Conservation (phyloP, 2,329 filamentous ascomycete species). For the Neonectria hederae region DNA sequence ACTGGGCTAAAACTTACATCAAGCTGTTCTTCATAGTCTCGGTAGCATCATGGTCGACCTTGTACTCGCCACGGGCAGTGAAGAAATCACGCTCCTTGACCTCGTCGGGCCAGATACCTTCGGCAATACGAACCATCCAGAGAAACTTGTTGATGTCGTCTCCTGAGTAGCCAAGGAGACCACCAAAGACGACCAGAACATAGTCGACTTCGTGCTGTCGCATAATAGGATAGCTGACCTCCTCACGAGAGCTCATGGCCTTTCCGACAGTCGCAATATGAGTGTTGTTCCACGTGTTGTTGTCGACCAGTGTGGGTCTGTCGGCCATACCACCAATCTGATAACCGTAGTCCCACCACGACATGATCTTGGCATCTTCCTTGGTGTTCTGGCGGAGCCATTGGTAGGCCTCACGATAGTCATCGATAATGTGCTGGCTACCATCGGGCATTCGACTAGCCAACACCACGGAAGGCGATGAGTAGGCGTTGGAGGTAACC, state of each 20-base stretch:
- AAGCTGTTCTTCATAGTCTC: slow-evolving; percentile 99
- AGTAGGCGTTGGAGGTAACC: slow-evolving; percentile 99
- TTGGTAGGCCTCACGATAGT: slow-evolving; percentile 99
- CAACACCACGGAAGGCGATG: slow-evolving; percentile 94
- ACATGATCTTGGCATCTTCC: slow-evolving; percentile 97
- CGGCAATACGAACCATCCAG: slow-evolving; percentile 99
- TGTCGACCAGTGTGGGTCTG: slow-evolving; percentile 94
- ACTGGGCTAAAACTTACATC: slow-evolving; percentile 74
- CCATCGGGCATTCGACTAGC: slow-evolving; percentile 93
- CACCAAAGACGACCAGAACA: slow-evolving; percentile 96
- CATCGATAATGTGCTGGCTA: slow-evolving; percentile 97
- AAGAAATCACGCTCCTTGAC: slow-evolving; percentile 98
- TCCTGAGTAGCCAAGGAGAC: slow-evolving; percentile 94
- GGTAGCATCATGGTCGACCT: slow-evolving; percentile 90
- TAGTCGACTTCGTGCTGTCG: slow-evolving; percentile 99
- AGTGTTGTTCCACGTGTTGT: slow-evolving; percentile 99
- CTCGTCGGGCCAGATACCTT: slow-evolving; percentile 99
- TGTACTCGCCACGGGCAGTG: slow-evolving; percentile 91
- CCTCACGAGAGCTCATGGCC: slow-evolving; percentile 96
- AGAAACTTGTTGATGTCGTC: slow-evolving; percentile 99
- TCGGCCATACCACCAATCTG: slow-evolving; percentile 99
- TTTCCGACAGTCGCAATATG: slow-evolving; percentile 99
- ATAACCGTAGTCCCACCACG: slow-evolving; percentile 99
- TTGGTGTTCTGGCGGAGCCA: slow-evolving; percentile 98
- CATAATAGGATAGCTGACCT: slow-evolving; percentile 98